These are phyloP conservation scores for Suillus clintonianus DNA, from an alignment of 768 basidiomycete species.

Conservation along the genomic window DNA sequence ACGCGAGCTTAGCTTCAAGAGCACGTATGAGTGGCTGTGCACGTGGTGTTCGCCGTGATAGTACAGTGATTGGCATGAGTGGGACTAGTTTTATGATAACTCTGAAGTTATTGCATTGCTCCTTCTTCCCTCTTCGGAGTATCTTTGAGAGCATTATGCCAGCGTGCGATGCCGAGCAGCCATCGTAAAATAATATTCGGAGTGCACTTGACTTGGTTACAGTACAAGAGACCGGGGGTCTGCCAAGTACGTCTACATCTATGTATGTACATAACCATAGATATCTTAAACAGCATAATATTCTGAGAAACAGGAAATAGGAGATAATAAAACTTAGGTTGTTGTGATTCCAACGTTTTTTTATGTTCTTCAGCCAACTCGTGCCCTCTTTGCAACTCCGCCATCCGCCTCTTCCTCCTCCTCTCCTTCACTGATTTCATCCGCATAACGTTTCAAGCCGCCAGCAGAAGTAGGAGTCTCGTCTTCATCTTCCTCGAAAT, in stretches of 20 bases:
- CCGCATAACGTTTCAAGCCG: conserved; percentile 27
- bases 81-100: too few species aligned
- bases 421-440: conserved; percentile 19
- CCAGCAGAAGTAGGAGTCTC: conserved; percentile 1
- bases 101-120: too few species aligned
- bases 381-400: conserved; percentile 23
- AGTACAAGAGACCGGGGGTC: neutral
- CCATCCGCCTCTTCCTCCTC: conserved; percentile 14
- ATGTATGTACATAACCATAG: neutral
- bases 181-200: too few species aligned
- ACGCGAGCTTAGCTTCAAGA: too few species aligned
- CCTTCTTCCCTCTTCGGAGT: too few species aligned
- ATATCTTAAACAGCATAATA: neutral
- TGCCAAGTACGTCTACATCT: neutral
- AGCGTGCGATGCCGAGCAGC: too few species aligned
- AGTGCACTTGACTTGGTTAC: too few species aligned
- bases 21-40: too few species aligned
- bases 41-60: too few species aligned
- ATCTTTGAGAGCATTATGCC: too few species aligned
- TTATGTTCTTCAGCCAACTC: conserved; percentile 12
- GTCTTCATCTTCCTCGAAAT: conserved; percentile 20
- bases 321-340: neutral
- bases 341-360: neutral
- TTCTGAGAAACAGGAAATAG: neutral
- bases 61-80: too few species aligned